A percentile compares a stretch with the other conserved stretches of the same genome.
Conservation (phyloP, 345 rosid species). For the Hibiscus syriacus region DNA sequence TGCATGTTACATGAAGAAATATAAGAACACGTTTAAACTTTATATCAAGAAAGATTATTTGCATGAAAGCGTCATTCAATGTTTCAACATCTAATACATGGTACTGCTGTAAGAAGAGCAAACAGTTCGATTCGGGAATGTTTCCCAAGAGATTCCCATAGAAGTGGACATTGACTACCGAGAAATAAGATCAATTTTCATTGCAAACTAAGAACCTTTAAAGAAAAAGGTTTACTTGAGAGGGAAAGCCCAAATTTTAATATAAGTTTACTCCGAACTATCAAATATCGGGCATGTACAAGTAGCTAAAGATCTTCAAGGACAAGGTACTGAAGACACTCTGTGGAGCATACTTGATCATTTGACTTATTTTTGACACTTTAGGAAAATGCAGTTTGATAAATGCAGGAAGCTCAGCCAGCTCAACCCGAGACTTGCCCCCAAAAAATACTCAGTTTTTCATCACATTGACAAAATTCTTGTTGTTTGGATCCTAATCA, state of each 20-base stretch:
- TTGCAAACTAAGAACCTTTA: not conserved
- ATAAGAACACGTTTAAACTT: not conserved
- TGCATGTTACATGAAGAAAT: not conserved
- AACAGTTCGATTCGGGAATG: not conserved
- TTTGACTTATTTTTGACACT: constrained; percentile 37
- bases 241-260: not conserved
- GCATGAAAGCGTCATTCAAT: not conserved
- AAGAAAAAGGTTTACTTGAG: not conserved
- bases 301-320: not conserved
- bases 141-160: not conserved
- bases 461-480: constrained; percentile 80
- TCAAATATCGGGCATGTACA: not conserved
- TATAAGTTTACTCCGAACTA: not conserved
- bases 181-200: not conserved
- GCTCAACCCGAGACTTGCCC: constrained; percentile 77
- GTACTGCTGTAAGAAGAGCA: not conserved
- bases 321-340: not conserved
- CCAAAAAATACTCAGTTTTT: constrained; percentile 58
- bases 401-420: constrained; percentile 72
- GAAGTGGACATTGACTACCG: not conserved
- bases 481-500: constrained; percentile 67
- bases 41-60: not conserved
- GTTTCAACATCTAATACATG: not conserved
- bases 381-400: constrained; percentile 84
- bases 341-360: not conserved